These are phyloP conservation scores for Mariannaea sp. DNA, from an alignment of 2,329 filamentous ascomycete genomes.

Conservation along the genomic window DNA sequence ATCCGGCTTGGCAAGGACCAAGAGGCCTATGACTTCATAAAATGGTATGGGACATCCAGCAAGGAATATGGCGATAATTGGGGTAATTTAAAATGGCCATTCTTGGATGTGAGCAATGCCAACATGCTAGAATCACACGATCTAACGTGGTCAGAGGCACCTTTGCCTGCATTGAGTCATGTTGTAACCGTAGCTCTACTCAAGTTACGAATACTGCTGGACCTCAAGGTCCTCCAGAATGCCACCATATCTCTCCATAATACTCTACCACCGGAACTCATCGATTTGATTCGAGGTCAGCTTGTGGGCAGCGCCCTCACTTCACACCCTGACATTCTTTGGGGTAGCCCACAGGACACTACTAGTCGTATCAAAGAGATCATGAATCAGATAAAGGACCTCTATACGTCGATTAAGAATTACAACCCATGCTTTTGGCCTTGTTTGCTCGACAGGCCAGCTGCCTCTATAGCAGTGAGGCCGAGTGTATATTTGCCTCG, in stretches of 20 bases:
- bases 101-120: conserved; percentile 44
- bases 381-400: conserved; percentile 20
- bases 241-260: conserved; percentile 10
- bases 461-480: background rate
- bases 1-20: conserved; percentile 55
- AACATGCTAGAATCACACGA: conserved; percentile 46
- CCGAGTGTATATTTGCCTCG: conserved; percentile 14
- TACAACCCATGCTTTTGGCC: conserved; percentile 31
- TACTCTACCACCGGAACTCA: conserved; percentile 27
- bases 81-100: conserved; percentile 25
- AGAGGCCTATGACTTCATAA: conserved; percentile 53
- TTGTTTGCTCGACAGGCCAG: conserved; percentile 16
- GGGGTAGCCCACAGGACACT: background rate
- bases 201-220: conserved; percentile 34
- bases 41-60: conserved; percentile 38
- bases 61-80: conserved; percentile 25
- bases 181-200: conserved; percentile 21
- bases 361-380: conserved; percentile 11
- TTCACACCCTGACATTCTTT: conserved; percentile 9
- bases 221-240: conserved; percentile 29
- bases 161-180: conserved; percentile 25
- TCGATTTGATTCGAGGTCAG: conserved; percentile 25
- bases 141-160: background rate
- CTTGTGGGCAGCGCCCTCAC: conserved; percentile 19
- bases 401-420: conserved; percentile 19